Percentiles rank a stretch among this genome's conserved stretches.
Evolutionary conservation across 2,329 filamentous ascomycete genomes (phyloP).

Genomic region (Talaromyces sp.): DNA sequence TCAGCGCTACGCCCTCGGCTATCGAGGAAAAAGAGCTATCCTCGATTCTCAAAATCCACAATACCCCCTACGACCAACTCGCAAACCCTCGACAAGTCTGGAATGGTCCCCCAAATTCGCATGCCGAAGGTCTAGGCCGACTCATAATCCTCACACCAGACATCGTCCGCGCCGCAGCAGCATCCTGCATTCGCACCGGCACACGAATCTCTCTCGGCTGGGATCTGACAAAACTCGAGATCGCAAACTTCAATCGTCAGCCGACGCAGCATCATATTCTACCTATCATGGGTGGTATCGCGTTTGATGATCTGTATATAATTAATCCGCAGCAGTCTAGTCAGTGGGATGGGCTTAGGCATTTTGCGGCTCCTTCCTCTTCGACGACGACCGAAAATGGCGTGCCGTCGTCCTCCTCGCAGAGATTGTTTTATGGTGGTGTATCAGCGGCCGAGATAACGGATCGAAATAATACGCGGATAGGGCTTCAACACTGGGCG

Average conservation of each 20-base stretch:
- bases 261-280: slow-evolving; percentile 52
- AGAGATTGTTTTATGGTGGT: slow-evolving; percentile 50
- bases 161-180: slow-evolving; percentile 49
- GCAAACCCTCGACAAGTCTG: slow-evolving; percentile 50
- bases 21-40: background rate
- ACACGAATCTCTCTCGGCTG: slow-evolving; percentile 53
- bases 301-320: slow-evolving; percentile 51
- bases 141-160: slow-evolving; percentile 52
- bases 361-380: slow-evolving; percentile 44
- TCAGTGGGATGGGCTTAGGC: slow-evolving; percentile 53
- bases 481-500: slow-evolving; percentile 23
- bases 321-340: slow-evolving; percentile 53
- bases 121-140: slow-evolving; percentile 54
- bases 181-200: slow-evolving; percentile 52
- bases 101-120: slow-evolving; percentile 45
- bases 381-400: slow-evolving; percentile 19
- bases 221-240: slow-evolving; percentile 56
- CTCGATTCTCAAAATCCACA: slow-evolving; percentile 13
- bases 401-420: background rate
- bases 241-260: slow-evolving; percentile 53
- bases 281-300: slow-evolving; percentile 46
- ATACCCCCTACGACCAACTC: slow-evolving; percentile 44
- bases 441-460: slow-evolving; percentile 47
- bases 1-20: background rate
- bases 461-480: slow-evolving; percentile 43